Evolutionary conservation across 208 protist genomes (phyloP).

Genomic region (Wallacemonas sp.): DNA sequence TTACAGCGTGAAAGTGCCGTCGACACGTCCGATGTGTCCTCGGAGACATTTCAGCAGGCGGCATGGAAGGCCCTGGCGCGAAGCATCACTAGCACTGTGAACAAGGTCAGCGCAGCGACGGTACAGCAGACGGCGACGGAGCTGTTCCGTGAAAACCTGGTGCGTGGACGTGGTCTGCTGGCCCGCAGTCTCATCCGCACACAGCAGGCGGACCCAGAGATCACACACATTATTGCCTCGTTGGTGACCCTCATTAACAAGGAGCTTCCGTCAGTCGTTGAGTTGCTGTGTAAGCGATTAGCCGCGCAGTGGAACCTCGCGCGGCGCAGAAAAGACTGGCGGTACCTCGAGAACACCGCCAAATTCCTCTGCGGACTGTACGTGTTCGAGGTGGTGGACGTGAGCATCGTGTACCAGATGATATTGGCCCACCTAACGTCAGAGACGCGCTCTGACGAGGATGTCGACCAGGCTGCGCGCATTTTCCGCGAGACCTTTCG

Average conservation of each 20-base stretch:
- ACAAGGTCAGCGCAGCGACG: constrained; percentile 96
- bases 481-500: constrained; percentile 74
- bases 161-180: constrained; percentile 96
- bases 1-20: constrained; percentile 32
- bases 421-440: constrained; percentile 62
- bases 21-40: constrained; percentile 18
- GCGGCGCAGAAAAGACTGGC: constrained; percentile 92
- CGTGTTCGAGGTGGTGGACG: constrained; percentile 74
- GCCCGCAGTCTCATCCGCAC: constrained; percentile 93
- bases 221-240: constrained; percentile 96
- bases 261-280: constrained; percentile 96
- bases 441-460: constrained; percentile 95
- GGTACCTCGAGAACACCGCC: constrained; percentile 63
- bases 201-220: constrained; percentile 92
- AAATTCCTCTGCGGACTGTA: constrained; percentile 75
- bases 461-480: constrained; percentile 89
- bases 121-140: constrained; percentile 92
- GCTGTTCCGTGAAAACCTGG: constrained; percentile 97
- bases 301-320: constrained; percentile 87
- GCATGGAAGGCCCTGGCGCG: constrained; percentile 97
- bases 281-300: constrained; percentile 93
- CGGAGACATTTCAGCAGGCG: constrained; percentile 74
- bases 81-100: constrained; percentile 97
- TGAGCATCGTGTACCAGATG: constrained; percentile 77
- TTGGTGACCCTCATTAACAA: constrained; percentile 97